Evolutionary conservation across 768 basidiomycete genomes (phyloP), one percentile per base, ranked within the genome.

Genomic region (Boletus speciosus): DNA sequence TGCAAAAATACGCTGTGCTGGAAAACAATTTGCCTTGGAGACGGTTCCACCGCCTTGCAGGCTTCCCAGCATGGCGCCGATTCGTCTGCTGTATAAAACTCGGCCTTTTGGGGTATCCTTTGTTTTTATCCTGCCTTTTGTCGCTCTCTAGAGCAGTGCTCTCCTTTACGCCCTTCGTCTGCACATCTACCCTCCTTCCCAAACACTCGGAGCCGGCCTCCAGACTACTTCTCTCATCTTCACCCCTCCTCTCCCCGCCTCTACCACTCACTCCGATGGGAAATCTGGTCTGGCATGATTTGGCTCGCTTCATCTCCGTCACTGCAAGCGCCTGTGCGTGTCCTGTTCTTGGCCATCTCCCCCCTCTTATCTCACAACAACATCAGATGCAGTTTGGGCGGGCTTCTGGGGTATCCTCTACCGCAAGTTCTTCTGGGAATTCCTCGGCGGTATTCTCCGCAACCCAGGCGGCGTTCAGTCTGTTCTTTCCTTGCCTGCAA

Each of bases 381-480:
- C 43, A 31, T 27, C 57, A 92, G 90, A 90, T 68, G 81, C 84
- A 53, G 74, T 92, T 11, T 92, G 90, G 91, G 85, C 88, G 14
- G 76, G 81, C 32, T 85, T 89, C 73, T 95, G 82, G 74, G 93
- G 84, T 16, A 69, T 94, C 14, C 75, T 87, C 62, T 93, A 84
- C 74, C 89, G 92, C 71, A 96, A 96, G 75, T 96, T 92, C 81
- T 94, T 96, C 74, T 96, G 90, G 89, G 94, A 96, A 75, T 92
- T 96, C 67, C 74, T 93, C n/a, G 85, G 83, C 55, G 93, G 89
- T 44, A 85, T 79, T 53, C 67, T 91, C 53, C 86, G 88, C 57
- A 79, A 82, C 67, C 89, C 89, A 29, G 89, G 89, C 73, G 89
- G 89, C 49, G 52, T 89, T 25, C 88, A 90, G 89, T 90, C 59